phyloP scores from a whole-genome alignment of 768 basidiomycete species.

The Lactarius trivialis region DNA sequence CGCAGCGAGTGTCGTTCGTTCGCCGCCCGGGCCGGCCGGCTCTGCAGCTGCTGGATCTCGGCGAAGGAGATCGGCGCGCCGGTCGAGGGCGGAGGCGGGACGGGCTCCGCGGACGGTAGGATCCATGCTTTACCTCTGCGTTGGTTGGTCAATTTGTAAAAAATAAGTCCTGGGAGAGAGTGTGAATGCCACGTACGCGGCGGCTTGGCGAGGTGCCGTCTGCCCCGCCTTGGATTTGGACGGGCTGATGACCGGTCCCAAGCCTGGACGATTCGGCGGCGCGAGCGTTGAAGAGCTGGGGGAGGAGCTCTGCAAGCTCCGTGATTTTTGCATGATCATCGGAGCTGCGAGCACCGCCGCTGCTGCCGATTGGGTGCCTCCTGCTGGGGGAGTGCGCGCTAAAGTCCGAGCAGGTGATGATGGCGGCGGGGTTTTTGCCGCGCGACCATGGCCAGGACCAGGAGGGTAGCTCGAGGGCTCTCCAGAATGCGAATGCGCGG shows the following conservation, averaged over 20 bases:
- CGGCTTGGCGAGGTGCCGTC: conserved; percentile 36
- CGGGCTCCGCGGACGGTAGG: conserved; percentile 44
- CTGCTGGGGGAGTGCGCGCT: not conserved
- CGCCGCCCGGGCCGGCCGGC: conserved; percentile 40
- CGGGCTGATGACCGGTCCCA: conserved; percentile 65
- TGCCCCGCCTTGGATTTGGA: conserved; percentile 25
- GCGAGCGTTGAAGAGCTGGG: not conserved
- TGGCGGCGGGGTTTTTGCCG: not conserved
- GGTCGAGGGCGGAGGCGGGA: conserved; percentile 29
- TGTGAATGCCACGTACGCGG: conserved; percentile 39
- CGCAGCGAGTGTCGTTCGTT: conserved; percentile 58
- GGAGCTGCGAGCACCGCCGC: not conserved
- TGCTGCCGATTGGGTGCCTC: not conserved
- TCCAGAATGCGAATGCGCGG: not conserved
- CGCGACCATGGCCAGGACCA: not conserved
- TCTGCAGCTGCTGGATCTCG: conserved; percentile 80
- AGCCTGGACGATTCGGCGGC: conserved; percentile 26
- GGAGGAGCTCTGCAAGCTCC: conserved; percentile 1
- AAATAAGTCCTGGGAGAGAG: not conserved
- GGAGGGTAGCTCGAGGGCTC: not conserved
- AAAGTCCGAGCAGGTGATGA: not conserved
- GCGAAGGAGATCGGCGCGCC: conserved; percentile 51
- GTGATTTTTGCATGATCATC: not conserved
- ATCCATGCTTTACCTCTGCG: conserved; percentile 57
- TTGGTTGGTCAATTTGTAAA: conserved; percentile 19